Percentiles rank a stretch among this genome's conserved stretches.
Conservation (phyloP, 148 eudicot genomes). For the Nyssa sinensis region DNA sequence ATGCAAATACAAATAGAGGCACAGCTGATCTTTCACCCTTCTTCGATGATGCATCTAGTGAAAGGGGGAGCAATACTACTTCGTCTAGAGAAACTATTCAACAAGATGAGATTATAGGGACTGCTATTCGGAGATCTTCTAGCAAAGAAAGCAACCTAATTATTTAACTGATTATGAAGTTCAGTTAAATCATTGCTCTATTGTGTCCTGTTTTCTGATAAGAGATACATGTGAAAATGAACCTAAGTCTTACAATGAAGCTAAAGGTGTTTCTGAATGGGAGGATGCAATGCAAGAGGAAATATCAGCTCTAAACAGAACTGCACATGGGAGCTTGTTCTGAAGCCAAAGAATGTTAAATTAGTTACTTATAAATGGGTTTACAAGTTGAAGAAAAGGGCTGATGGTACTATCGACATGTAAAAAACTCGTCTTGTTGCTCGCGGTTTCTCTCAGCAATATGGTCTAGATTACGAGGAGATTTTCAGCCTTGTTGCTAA, state of each 20-base stretch:
- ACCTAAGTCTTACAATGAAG: no score
- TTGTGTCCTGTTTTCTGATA: no score
- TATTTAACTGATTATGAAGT: no score
- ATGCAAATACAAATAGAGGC: no score
- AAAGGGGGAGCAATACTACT: not conserved
- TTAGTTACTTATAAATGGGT: constrained; percentile 13
- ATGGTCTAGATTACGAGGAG: constrained; percentile 12
- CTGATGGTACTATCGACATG: not conserved
- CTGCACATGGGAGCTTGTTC: constrained; percentile 9
- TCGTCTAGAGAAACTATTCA: not conserved
- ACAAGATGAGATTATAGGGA: no score
- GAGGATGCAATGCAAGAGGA: constrained; percentile 7
- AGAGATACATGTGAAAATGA: no score
- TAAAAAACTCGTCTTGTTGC: not conserved
- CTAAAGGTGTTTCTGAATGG: no score
- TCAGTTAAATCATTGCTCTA: no score
- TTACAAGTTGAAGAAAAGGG: not conserved
- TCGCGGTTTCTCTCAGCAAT: constrained; percentile 15
- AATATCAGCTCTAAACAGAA: not conserved
- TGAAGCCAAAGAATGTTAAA: not conserved
- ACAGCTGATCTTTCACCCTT: no score
- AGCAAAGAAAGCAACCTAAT: no score
- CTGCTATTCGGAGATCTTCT: no score
- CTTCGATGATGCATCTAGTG: not conserved
- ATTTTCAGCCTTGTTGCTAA: constrained; percentile 13